Evolutionary conservation across 495 filamentous ascomycete genomes (phyloP).

Genomic region (Letharia lupina): DNA sequence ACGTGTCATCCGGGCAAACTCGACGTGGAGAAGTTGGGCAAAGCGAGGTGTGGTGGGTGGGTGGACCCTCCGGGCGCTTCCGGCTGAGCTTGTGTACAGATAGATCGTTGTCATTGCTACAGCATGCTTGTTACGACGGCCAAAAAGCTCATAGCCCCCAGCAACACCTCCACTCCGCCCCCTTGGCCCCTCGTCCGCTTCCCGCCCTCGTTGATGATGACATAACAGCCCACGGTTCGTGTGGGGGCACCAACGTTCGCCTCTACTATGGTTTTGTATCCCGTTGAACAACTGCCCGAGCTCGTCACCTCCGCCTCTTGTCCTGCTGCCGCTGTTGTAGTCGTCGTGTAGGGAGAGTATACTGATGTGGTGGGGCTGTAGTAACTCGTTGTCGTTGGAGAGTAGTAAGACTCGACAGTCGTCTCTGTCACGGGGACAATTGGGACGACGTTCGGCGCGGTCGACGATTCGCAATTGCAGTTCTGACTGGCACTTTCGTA

Average conservation of each 20-base stretch:
- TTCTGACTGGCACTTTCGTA: slow-evolving; percentile 7
- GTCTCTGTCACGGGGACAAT: slow-evolving; percentile 15
- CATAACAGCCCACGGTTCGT: slow-evolving; percentile 18
- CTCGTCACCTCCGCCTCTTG: slow-evolving; percentile 8
- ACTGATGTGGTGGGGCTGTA: neutral
- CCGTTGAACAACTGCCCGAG: slow-evolving; percentile 3
- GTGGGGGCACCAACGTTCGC: slow-evolving; percentile 16
- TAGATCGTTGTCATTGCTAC: neutral
- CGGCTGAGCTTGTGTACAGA: neutral
- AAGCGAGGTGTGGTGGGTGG: no score
- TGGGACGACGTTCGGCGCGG: slow-evolving; percentile 8
- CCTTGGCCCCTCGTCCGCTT: neutral
- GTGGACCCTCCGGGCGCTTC: neutral
- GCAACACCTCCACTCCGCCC: neutral
- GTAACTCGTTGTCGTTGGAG: slow-evolving; percentile 10
- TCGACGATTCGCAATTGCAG: neutral
- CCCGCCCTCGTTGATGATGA: slow-evolving; percentile 17
- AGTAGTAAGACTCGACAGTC: slow-evolving; percentile 9
- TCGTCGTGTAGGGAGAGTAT: slow-evolving; percentile 3
- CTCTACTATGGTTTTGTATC: slow-evolving; percentile 19
- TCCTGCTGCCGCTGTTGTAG: slow-evolving; percentile 9
- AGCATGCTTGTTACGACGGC: neutral
- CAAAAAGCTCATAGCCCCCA: slow-evolving; percentile 1
- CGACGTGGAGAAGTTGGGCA: neutral
- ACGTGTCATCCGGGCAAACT: neutral